Base-by-base conservation (phyloP, 208 protist species). In the Phytomonas sp. region DNA sequence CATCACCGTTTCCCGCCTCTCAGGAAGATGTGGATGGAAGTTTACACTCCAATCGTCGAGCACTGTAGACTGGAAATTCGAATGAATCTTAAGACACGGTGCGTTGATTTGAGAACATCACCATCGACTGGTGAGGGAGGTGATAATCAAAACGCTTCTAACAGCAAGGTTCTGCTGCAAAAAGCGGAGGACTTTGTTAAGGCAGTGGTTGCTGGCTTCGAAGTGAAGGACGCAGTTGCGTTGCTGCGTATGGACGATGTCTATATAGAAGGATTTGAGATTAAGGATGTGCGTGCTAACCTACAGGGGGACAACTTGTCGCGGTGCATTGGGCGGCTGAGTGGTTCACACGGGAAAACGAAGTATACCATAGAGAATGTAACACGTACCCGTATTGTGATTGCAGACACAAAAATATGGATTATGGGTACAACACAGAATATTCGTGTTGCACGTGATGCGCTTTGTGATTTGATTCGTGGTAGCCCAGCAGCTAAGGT, bases 281-380 rank as follows among this genome's bases (percentile, higher is more conserved):
- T 99, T 40, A 97, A 97, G 65, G 98, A 99, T 84, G 98, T 98
- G 33, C 93, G 94, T 7, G 87, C 89, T 0, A 95, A 93, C 68
- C 71, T 98, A 60, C 78, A 94, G 31, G 95, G 95, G 33, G 95
- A 98, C 72, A 94, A 97, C 70, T 79, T 98, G 3, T 95, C 94
- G 4, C 94, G 99, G 43, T 99, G 98, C 71, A 99, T 99, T 76
- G 99, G 98, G 60, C 97, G 99, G 73, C 97, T 99, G 70, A 99
- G 98, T 51, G 99, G 99, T 51, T 98, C 98, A 34, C 97, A 98
- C 67, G 99, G 99, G 31, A 98, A 99, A 82, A 99, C 98, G 1
- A 99, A 99, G 87, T 99, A 97, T 81, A 98, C 98, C 13, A 99
- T 99, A 71, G 99, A 99, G 81, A 99, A 99, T 76, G 89, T 98